Evolutionary conservation across 2,329 filamentous ascomycete genomes (phyloP), one percentile per base, ranked within the genome.

Genomic region (Scorias spongiosa): DNA sequence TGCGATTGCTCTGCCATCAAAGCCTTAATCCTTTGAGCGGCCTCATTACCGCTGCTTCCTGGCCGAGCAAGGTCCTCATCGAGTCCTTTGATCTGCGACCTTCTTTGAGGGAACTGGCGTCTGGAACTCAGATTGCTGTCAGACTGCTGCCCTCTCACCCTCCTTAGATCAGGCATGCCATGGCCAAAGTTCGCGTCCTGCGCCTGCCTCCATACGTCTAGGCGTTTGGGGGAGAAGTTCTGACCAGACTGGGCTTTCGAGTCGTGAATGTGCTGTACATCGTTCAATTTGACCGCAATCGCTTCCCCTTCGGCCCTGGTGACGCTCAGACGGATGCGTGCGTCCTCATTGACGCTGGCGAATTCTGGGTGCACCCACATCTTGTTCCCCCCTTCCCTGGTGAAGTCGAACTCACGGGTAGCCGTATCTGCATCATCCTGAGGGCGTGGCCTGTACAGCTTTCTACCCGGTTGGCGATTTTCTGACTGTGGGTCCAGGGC

Each of bases 361-460:
- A 63, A 65, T 38, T 61, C 57, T 1, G 72, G 68, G 14, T 66
- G 63, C 18, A 73, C 68, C 62, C 64, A 68, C 44, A 74, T 58
- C 51, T 75, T 76, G 44, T 65, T 66, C 43, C 74, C 74, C 39
- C 72, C 72, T 1, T 59, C 57, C 5, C 64, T 57, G 32, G 67
- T 61, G 6, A 63, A 57, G 46, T 71, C 66, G 45, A 70, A 59
- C 51, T 61, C 48, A 43, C 48, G 17, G 2, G 49, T 46, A 48
- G 56, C 62, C 36, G 67, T 50, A 18, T 70, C 68, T 2, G 65
- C 57, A 2, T 66, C 63, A 26, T 63, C 44, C 57, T 50, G 39
- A 59, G 58, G 40, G 57, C 52, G 39, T 17, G 14, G n/a, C 11
- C 12, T 40, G 15, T 28, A 18, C 7, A 26, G 3, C 20, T 26